Percentiles rank a stretch among this genome's conserved stretches.
Conservation (phyloP, 495 filamentous ascomycete species). For the Aspergillus olivimuriae region DNA sequence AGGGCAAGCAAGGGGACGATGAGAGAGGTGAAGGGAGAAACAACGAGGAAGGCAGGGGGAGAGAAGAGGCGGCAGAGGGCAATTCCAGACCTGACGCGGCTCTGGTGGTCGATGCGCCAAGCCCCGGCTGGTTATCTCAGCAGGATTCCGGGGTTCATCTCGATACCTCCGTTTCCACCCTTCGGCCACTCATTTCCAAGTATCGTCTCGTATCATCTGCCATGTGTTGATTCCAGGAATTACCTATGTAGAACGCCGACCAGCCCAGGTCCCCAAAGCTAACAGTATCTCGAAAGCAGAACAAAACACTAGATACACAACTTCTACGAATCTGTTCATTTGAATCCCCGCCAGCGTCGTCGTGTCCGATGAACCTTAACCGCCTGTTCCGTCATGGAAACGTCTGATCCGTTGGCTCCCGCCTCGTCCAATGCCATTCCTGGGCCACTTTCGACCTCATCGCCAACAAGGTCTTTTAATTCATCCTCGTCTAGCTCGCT, state of each 20-base stretch:
- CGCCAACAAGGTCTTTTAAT: conserved; percentile 56
- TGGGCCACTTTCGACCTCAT: conserved; percentile 27
- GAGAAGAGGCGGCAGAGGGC: conserved; percentile 7
- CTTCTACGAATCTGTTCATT: conserved; percentile 1
- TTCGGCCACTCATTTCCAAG: neutral
- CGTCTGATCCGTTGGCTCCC: conserved; percentile 4
- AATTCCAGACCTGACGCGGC: conserved; percentile 18
- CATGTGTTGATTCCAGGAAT: no score
- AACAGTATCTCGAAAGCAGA: conserved; percentile 4
- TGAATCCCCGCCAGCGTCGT: conserved; percentile 33
- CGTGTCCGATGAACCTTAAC: conserved; percentile 35
- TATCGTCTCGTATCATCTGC: no score
- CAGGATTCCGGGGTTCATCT: neutral
- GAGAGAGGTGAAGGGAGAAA: conserved; percentile 11
- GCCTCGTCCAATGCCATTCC: conserved; percentile 7
- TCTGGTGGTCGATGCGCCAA: conserved; percentile 2
- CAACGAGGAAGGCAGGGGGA: conserved; percentile 24
- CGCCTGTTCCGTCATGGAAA: conserved; percentile 5
- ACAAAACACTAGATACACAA: conserved; percentile 6
- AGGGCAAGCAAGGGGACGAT: conserved; percentile 4
- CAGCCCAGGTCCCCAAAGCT: conserved; percentile 1
- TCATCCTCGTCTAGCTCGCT: conserved; percentile 86
- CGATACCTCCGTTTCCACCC: neutral
- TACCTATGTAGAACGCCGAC: no score
- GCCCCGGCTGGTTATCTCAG: neutral